Percentiles rank a stretch among this genome's conserved stretches.
Evolutionary conservation across 768 basidiomycete species (phyloP).

Genomic region (Symmetrospora coprosmae): DNA sequence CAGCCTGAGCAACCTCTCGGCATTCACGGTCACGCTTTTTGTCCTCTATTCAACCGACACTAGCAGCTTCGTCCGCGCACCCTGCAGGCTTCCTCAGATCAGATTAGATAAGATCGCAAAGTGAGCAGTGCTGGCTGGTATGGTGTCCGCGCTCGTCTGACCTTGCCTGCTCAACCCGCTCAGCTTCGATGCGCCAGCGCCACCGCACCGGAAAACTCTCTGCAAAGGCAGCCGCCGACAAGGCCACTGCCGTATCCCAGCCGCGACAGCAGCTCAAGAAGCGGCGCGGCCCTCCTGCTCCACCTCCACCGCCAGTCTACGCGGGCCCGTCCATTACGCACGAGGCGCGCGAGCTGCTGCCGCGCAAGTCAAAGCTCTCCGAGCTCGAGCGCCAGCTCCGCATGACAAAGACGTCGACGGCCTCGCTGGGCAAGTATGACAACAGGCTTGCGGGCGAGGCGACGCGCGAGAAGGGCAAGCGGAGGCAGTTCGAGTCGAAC

Average conservation of each 20-base stretch:
- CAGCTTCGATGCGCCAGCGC: no score
- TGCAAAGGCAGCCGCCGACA: not conserved
- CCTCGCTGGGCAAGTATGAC: conserved; percentile 87
- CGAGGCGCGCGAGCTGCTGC: conserved; percentile 8
- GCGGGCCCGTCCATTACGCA: conserved; percentile 1
- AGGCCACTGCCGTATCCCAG: not conserved
- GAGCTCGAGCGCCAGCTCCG: conserved; percentile 66
- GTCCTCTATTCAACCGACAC: no score
- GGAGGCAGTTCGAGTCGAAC: conserved; percentile 87
- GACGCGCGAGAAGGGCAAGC: conserved; percentile 62
- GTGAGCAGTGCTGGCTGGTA: not conserved
- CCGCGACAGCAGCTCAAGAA: no score
- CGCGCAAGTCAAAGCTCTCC: conserved; percentile 43
- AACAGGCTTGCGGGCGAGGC: conserved; percentile 79
- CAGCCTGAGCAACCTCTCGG: no score
- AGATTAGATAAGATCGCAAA: no score
- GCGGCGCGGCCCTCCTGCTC: no score
- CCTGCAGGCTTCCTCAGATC: no score
- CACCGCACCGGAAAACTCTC: not conserved
- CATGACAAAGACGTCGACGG: conserved; percentile 66
- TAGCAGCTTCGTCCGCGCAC: no score
- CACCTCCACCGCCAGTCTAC: not conserved
- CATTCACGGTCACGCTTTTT: no score
- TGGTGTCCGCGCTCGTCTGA: not conserved
- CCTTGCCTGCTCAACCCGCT: not conserved